phyloP scores from a whole-genome alignment of 2,329 filamentous ascomycete genomes.

The Cladosporium velox region DNA sequence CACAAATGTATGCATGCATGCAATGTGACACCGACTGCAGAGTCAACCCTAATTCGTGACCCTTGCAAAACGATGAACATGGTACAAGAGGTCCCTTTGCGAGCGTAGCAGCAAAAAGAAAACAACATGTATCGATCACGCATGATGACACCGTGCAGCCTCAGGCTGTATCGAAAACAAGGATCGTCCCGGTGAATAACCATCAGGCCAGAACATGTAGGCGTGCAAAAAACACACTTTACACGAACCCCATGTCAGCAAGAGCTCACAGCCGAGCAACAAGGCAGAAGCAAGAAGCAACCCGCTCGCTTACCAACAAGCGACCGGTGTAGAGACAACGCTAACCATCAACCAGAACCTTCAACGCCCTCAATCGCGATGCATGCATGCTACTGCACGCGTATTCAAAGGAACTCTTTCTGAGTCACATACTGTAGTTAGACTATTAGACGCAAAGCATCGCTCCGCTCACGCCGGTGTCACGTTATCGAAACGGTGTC shows the following conservation, averaged over 20 bases:
- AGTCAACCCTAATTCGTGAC: not conserved
- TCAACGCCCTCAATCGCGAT: not conserved
- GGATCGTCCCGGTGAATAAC: not conserved
- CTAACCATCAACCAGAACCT: not conserved
- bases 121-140: not conserved
- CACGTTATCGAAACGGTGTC: slow-evolving; percentile 4
- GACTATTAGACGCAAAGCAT: not conserved
- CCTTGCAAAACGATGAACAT: not conserved
- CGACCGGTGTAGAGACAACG: slow-evolving; percentile 1
- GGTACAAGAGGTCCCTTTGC: not conserved
- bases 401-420: not conserved
- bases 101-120: too few relatives aligned
- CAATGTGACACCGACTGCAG: not conserved
- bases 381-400: not conserved
- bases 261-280: not conserved
- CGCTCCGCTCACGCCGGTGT: slow-evolving; percentile 1
- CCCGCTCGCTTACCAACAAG: not conserved
- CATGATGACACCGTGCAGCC: not conserved
- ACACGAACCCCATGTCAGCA: not conserved
- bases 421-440: not conserved
- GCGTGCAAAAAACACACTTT: not conserved
- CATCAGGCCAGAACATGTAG: not conserved
- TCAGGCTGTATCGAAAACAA: not conserved
- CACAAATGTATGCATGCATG: too few relatives aligned
- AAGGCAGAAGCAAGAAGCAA: not conserved